Base-by-base conservation (phyloP, 257 asterid genomes). In the Forsythia viridissima region DNA sequence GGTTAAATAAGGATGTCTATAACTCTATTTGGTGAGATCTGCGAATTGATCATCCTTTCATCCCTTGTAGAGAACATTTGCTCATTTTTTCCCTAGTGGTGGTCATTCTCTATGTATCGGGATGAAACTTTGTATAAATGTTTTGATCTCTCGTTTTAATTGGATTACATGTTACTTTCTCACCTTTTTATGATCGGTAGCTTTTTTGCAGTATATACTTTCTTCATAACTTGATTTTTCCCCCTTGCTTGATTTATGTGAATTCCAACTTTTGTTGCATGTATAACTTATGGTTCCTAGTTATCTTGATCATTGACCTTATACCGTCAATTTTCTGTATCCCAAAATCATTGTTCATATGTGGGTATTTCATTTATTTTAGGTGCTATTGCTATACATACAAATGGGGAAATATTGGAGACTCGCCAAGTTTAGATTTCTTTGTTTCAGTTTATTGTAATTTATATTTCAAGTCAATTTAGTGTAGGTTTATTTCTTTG, bases 121-220 rank as follows among this genome's bases (percentile, higher is more conserved):
- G 90, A 84, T 88, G 84, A 77, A 83, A 85, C 52, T 52, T 85
- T 84, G 93, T 89, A 87, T 73, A 80, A 88, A 91, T 77, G 75
- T 68, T 46, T 11, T 81, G 69, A 63, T 76, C 68, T 8, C 65
- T 77, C 8, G n/a, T 68, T 43, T 44, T 15, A 18, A 75, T 3
- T 38, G 77, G 57, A 48, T n/a, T 15, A 13, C 73, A 2, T 20
- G 36, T 59, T 59, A 59, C n/a, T 59, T 57, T 57, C 67, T n/a
- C 36, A 59, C 67, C 11, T 20, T 21, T 48, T 48, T 48, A 48
- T 48, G 57, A 13, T 48, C 34, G 34, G 34, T 30, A 30, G 34
- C 34, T 30, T 30, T 30, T 30, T 48, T 48, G n/a, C 57, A 13
- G 7, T 48, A 48, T 48, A 15, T 48, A 48, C 57, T 48, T 48